Evolutionary conservation across 2,329 filamentous ascomycete genomes (phyloP), one percentile per base, ranked within the genome.

Genomic region (Verticillium tricorpus): DNA sequence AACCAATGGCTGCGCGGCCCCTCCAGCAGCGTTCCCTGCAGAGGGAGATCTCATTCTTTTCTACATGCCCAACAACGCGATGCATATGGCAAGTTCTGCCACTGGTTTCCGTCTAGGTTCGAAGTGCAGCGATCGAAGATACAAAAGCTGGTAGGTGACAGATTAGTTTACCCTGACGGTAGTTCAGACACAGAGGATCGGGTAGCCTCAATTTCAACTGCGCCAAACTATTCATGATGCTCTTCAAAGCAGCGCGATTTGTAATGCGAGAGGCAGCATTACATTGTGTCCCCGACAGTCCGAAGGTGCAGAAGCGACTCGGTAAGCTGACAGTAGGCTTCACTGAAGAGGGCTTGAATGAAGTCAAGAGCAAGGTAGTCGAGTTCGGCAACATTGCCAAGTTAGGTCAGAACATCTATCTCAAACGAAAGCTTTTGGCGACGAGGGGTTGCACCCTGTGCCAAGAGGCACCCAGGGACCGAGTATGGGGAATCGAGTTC

Each of bases 151-250:
- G 39, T 45, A n/a, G 39, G 39, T 2, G 17, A 45, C 8, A n/a
- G 39, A 17, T 45, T 45, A 9, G 6, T 45, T n/a, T 15, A 9
- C 4, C n/a, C n/a, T 14, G 45, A 5, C 19, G 45, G 4, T 9
- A 8, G 2, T 28, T 4, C 25, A 50, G 11, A 9, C 9, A n/a
- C n/a, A 14, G 19, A 12, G 7, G 9, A n/a, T 50, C 4, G 25
- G n/a, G 8, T 12, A 25, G 5, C 9, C n/a, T 58, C 5, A 25
- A 5, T 2, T 58, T 58, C 19, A 40, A 22, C 35, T 58, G 34
- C n/a, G 56, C 35, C 56, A 35, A 58, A 11, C 56, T 45, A n/a
- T 45, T 35, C n/a, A 58, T 58, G 56, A 58, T 58, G 56, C 17
- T 19, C 19, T 39, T 25, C 34, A 58, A 58, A 19, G 56, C 34